These are phyloP conservation scores for Groenewaldozyma sp. DNA, from an alignment of 1,139 yeast species.

Conservation along the genomic window DNA sequence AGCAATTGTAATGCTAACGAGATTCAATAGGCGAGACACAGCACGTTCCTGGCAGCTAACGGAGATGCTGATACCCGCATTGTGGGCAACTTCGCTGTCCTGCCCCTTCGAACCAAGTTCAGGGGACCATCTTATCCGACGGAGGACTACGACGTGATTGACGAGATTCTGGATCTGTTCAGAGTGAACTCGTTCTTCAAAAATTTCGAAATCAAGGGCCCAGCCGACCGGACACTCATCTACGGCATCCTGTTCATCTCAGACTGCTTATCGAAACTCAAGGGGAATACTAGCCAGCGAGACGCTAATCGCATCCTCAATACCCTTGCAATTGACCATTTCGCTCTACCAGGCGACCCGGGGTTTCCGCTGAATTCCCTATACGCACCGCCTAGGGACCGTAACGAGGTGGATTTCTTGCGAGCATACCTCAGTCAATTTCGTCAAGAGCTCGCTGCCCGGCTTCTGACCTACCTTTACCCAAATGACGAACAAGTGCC, in stretches of 20 bases:
- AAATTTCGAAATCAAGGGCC: conserved; percentile 93
- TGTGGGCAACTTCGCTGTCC: conserved; percentile 62
- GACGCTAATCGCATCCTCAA: conserved; percentile 73
- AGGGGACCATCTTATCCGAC: conserved; percentile 92
- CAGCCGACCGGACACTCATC: conserved; percentile 87
- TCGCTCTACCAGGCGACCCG: conserved; percentile 89
- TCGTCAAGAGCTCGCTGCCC: conserved; percentile 83
- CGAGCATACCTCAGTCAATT: conserved; percentile 79
- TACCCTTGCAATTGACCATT: conserved; percentile 78
- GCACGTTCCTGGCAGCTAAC: conserved; percentile 60
- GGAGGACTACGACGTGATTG: conserved; percentile 82
- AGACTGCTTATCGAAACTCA: conserved; percentile 66
- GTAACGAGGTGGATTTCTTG: conserved; percentile 68
- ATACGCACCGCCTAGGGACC: conserved; percentile 67
- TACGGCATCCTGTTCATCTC: conserved; percentile 90
- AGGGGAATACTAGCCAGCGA: conserved; percentile 26
- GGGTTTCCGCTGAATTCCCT: conserved; percentile 86
- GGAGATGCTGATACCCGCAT: conserved; percentile 26
- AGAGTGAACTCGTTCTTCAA: conserved; percentile 94
- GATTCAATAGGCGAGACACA: conserved; percentile 63
- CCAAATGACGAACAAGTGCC: conserved; percentile 39
- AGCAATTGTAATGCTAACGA: background rate
- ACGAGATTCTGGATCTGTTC: conserved; percentile 82
- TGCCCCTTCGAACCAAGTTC: conserved; percentile 74
- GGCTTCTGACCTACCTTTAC: conserved; percentile 70